Evolutionary conservation across 371 early-diverging fungal genomes (phyloP).

Genomic region (Syncephalastrum sp.): DNA sequence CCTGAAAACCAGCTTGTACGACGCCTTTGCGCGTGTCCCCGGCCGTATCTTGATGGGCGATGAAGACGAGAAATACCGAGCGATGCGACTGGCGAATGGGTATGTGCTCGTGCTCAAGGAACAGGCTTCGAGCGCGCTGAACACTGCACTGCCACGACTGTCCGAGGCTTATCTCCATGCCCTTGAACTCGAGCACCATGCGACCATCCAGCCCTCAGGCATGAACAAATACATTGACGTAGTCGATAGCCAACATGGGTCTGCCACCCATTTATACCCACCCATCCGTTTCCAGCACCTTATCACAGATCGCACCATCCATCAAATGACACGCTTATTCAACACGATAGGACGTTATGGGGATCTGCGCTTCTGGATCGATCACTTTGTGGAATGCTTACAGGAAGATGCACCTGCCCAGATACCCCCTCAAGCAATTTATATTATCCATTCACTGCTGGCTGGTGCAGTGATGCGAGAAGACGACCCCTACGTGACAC

Average conservation of each 20-base stretch:
- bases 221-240: slow-evolving; percentile 24
- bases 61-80: slow-evolving; percentile 42
- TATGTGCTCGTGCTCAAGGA: slow-evolving; percentile 39
- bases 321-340: slow-evolving; percentile 32
- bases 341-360: slow-evolving; percentile 49
- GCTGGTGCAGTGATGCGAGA: slow-evolving; percentile 31
- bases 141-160: slow-evolving; percentile 21
- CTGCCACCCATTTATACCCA: slow-evolving; percentile 30
- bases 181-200: slow-evolving; percentile 42
- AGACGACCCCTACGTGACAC: slow-evolving; percentile 5
- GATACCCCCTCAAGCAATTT: slow-evolving; percentile 40
- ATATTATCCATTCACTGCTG: slow-evolving; percentile 45
- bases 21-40: slow-evolving; percentile 41
- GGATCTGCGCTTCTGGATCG: slow-evolving; percentile 38
- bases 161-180: slow-evolving; percentile 48
- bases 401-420: slow-evolving; percentile 23
- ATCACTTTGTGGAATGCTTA: slow-evolving; percentile 47
- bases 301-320: slow-evolving; percentile 29
- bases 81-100: slow-evolving; percentile 42
- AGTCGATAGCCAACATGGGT: slow-evolving; percentile 5
- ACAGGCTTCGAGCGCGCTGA: slow-evolving; percentile 35
- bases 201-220: too few relatives aligned
- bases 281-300: slow-evolving; percentile 45
- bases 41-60: slow-evolving; percentile 38
- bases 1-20: slow-evolving; percentile 45